Conservation (phyloP, 1,284 basidiomycete species). For the Neonothopanus nambi region DNA sequence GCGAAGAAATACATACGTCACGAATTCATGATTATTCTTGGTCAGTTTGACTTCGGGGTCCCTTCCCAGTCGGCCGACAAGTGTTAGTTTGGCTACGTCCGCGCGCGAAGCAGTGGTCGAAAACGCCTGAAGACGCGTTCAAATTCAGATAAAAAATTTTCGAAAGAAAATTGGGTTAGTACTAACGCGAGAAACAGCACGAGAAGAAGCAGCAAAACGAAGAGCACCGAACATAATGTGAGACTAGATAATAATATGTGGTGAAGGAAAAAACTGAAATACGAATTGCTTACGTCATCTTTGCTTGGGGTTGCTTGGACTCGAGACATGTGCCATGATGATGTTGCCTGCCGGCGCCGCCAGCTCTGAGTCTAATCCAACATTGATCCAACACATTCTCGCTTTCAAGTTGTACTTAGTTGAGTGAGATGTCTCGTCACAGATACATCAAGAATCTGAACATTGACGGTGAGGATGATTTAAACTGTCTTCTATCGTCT, state of each 20-base stretch:
- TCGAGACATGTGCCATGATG: background rate
- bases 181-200: conserved; percentile 51
- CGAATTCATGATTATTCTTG: conserved; percentile 75
- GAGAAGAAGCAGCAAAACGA: conserved; percentile 42
- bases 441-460: conserved; percentile 89
- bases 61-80: conserved; percentile 71
- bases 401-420: no score
- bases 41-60: conserved; percentile 71
- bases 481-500: background rate
- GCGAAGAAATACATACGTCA: conserved; percentile 50
- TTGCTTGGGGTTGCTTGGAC: conserved; percentile 16
- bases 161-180: background rate
- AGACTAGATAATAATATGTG: no score
- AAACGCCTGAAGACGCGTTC: conserved; percentile 53
- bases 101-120: conserved; percentile 57
- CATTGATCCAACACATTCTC: no score
- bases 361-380: no score
- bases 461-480: conserved; percentile 61
- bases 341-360: no score
- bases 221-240: conserved; percentile 48
- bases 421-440: conserved; percentile 92
- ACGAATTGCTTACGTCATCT: background rate
- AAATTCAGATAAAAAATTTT: background rate
- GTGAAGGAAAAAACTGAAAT: background rate
- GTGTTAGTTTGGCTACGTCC: conserved; percentile 73